Evolutionary conservation across 148 eudicot genomes (phyloP).

Genomic region (Fagopyrum homotropicum): DNA sequence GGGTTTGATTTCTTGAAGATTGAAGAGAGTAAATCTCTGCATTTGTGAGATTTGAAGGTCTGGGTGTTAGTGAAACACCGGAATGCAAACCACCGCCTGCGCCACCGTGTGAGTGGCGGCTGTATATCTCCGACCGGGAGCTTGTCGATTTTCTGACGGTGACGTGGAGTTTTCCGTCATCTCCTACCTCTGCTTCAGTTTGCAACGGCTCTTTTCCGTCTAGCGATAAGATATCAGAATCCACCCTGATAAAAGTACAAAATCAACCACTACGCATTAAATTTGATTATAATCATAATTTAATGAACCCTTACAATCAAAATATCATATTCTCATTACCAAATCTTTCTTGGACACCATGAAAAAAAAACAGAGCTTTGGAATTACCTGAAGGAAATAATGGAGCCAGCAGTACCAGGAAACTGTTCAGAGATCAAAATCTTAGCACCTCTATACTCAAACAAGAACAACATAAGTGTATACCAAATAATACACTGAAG

Average conservation of each 20-base stretch:
- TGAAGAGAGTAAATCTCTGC: slow-evolving; percentile 80
- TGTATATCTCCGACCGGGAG: slow-evolving; percentile 54
- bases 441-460: slow-evolving; percentile 74
- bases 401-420: slow-evolving; percentile 60
- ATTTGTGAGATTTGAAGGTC: slow-evolving; percentile 66
- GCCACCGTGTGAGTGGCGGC: slow-evolving; percentile 49
- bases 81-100: slow-evolving; percentile 20
- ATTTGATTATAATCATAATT: too few relatives aligned
- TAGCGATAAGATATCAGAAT: slow-evolving; percentile 54
- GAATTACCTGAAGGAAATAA: slow-evolving; percentile 34
- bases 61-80: slow-evolving; percentile 40
- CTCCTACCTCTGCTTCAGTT: slow-evolving; percentile 61
- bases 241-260: slow-evolving; percentile 25
- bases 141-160: slow-evolving; percentile 66
- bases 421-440: slow-evolving; percentile 64
- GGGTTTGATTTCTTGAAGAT: slow-evolving; percentile 67
- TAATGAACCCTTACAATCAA: background rate
- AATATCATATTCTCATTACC: background rate
- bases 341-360: too few relatives aligned
- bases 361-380: background rate
- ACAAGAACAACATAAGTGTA: slow-evolving; percentile 66
- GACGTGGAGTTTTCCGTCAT: slow-evolving; percentile 74
- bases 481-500: slow-evolving; percentile 79
- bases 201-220: slow-evolving; percentile 64
- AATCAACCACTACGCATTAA: background rate